Evolutionary conservation across 306 rosid genomes (phyloP), one percentile per base, ranked within the genome.

Genomic region (Citrullus amarus): DNA sequence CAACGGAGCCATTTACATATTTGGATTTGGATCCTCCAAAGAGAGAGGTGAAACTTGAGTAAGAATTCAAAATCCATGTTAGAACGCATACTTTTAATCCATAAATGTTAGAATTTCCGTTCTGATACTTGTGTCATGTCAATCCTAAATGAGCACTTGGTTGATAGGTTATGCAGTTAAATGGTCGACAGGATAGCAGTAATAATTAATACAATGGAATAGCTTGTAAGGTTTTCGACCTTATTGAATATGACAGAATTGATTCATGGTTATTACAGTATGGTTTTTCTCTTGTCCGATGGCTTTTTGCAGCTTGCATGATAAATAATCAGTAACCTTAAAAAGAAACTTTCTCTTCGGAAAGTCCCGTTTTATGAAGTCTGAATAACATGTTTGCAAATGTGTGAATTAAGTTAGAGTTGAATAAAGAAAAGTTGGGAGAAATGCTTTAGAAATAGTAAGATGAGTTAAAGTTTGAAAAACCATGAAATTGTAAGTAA

Each of bases 1-100:
- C 93, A 38, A 89, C 95, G 4, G 96, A 89, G 84, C 95, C 97
- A 46, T 93, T 22, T 81, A 89, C 92, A 44, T 93, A 91, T 66
- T 81, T 93, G 84, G 83, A 91, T 77, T 75, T 91, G 62, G 96
- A 93, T 50, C 93, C 98, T 80, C 97, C 92, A 5, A 88, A 79
- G 75, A 85, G 86, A 77, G 98, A 83, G 80, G 82, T 83, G 72
- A 86, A 89, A 83, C 88, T 82, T 41, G 96, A 89, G 88, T 88
- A 61, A 88, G 78, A 51, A 59, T n/a, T 55, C 68, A 36, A 39
- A 18, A 53, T 75, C 66, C 56, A 39, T 46, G 51, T 70, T 44
- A 70, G 57, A 70, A 72, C 36, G 11, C 76, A 22, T 44, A 25
- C 58, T 48, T 8, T 14, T 71, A 25, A 50, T 73, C 46, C 61